Evolutionary conservation across 208 protist species (phyloP).

Genomic region (Endotrypanum monterogeii): DNA sequence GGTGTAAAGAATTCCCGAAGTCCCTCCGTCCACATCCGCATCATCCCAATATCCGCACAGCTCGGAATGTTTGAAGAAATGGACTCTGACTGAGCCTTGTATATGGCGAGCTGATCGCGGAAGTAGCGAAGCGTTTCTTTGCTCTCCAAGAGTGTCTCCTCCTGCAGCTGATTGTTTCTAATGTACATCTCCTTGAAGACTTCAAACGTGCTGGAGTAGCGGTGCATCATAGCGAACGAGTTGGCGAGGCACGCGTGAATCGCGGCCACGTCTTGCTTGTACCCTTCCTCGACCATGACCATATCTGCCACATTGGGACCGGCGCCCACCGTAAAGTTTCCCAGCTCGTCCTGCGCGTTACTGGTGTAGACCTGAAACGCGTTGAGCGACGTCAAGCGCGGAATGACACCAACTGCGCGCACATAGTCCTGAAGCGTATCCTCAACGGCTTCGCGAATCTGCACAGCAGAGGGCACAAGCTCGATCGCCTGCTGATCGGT

Average conservation of each 20-base stretch:
- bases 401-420: slow-evolving; percentile 82
- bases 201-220: slow-evolving; percentile 83
- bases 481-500: slow-evolving; percentile 64
- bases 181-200: slow-evolving; percentile 90
- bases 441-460: slow-evolving; percentile 83
- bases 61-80: slow-evolving; percentile 89
- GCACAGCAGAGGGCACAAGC: slow-evolving; percentile 64
- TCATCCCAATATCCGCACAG: slow-evolving; percentile 85
- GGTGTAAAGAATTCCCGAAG: slow-evolving; percentile 93
- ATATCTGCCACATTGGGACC: slow-evolving; percentile 92
- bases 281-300: slow-evolving; percentile 88
- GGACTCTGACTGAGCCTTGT: slow-evolving; percentile 87
- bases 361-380: slow-evolving; percentile 92
- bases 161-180: slow-evolving; percentile 77
- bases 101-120: slow-evolving; percentile 77
- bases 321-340: slow-evolving; percentile 48
- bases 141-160: slow-evolving; percentile 50
- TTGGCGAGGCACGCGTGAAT: slow-evolving; percentile 73
- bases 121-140: slow-evolving; percentile 87
- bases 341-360: slow-evolving; percentile 69
- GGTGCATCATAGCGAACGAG: slow-evolving; percentile 81
- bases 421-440: slow-evolving; percentile 92
- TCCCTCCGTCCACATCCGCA: slow-evolving; percentile 77
- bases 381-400: slow-evolving; percentile 82
- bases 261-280: slow-evolving; percentile 70